These are phyloP conservation scores for Blastobotrys raffinosifermentans DNA, from an alignment of 1,139 yeast genomes.

Conservation along the genomic window DNA sequence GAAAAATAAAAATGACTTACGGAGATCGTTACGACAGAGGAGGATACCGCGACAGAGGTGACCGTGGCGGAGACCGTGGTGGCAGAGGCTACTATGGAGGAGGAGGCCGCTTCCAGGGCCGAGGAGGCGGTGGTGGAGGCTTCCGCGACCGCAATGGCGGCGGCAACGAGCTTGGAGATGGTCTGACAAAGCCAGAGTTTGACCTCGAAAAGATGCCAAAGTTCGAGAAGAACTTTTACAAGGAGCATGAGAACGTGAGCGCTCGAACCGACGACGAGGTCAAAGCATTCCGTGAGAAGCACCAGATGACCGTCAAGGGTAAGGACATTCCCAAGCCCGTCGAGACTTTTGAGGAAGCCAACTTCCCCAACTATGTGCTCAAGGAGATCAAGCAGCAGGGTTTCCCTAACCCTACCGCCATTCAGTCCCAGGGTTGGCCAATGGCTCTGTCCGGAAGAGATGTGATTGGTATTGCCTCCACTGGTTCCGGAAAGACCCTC, in stretches of 20 bases:
- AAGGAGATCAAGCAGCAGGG: slow-evolving; percentile 88
- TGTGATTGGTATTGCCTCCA: slow-evolving; percentile 97
- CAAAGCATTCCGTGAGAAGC: slow-evolving; percentile 64
- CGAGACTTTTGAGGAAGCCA: slow-evolving; percentile 89
- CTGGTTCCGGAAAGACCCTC: slow-evolving; percentile 98
- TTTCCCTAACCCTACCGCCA: slow-evolving; percentile 88
- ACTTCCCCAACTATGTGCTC: slow-evolving; percentile 91
- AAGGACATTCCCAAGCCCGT: slow-evolving; percentile 91
- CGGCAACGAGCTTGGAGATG: slow-evolving; percentile 49
- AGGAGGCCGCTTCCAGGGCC: slow-evolving; percentile 19
- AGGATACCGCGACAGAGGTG: slow-evolving; percentile 12
- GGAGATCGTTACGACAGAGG: slow-evolving; percentile 20
- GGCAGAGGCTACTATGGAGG: slow-evolving; percentile 6
- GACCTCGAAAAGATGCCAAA: slow-evolving; percentile 71
- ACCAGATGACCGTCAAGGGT: slow-evolving; percentile 84
- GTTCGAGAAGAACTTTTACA: slow-evolving; percentile 92
- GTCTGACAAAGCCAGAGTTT: slow-evolving; percentile 69
- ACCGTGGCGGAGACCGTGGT: slow-evolving; percentile 16
- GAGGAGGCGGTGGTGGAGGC: slow-evolving; percentile 28
- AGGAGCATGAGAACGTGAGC: slow-evolving; percentile 74
- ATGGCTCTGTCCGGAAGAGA: slow-evolving; percentile 99
- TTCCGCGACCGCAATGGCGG: slow-evolving; percentile 35
- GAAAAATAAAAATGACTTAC: slow-evolving; percentile 10
- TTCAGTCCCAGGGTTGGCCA: slow-evolving; percentile 99
- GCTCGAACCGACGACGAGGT: slow-evolving; percentile 71